Conservation (phyloP, 208 protist genomes). For the Trichomonas gallinae region DNA sequence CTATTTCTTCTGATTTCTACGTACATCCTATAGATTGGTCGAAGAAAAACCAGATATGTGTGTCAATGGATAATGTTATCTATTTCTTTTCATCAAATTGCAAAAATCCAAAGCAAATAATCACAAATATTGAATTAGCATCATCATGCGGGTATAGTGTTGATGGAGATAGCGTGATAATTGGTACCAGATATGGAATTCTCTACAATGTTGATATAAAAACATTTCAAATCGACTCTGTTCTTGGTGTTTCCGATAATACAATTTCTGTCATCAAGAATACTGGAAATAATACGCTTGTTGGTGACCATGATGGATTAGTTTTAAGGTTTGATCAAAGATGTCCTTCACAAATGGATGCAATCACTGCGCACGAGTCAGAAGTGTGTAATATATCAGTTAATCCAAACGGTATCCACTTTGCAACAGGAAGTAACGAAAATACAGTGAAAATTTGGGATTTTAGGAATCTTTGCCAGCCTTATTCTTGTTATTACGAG, state of each 20-base stretch:
- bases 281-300: neutral
- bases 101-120: neutral
- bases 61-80: neutral
- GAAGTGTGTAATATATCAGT: neutral
- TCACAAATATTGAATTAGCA: neutral
- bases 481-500: neutral
- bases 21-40: neutral
- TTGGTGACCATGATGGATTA: neutral
- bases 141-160: neutral
- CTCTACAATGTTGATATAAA: neutral
- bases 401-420: neutral
- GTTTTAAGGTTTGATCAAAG: neutral
- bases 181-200: neutral
- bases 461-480: neutral
- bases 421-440: neutral
- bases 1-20: neutral
- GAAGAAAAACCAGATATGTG: neutral
- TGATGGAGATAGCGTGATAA: neutral
- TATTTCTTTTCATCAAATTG: neutral
- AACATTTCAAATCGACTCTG: neutral
- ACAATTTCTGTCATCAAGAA: neutral
- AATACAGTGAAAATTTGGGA: constrained; percentile 19
- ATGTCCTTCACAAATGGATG: neutral
- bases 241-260: neutral
- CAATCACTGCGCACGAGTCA: neutral